Evolutionary conservation across 2,329 filamentous ascomycete genomes (phyloP), one percentile per base, ranked within the genome.

Genomic region (Arthrobotrys sphaeroides): DNA sequence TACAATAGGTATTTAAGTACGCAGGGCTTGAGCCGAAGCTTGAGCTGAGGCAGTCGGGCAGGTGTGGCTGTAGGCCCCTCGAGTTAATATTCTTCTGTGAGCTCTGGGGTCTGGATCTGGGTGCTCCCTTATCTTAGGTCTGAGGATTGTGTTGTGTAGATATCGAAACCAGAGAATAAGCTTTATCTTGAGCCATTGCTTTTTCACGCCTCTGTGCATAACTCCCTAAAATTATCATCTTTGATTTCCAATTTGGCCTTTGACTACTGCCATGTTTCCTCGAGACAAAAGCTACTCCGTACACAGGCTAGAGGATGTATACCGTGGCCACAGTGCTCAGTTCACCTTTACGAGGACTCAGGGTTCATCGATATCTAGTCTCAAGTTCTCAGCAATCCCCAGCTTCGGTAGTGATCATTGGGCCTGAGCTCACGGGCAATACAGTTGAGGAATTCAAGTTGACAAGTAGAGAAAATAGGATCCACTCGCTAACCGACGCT

Each of bases 391-490:
- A 43, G 33, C 12, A 68, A 31, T 42, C 55, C 62, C 38, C 22
- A 67, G 38, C 53, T 68, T 74, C 12, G 55, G 55, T 64, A 68
- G 38, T 45, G 33, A 68, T 62, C 36, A 64, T 53, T 68, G 47
- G 69, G 61, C 24, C 69, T 66, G 42, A 67, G 26, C 61, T 60
- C 43, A 66, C 18, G 22, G 16, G 40, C 40, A 49, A 61, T 42
- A 31, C 40, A 43, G 51, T 42, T 61, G 20, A 45, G 7, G 24
- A 47, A 31, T 24, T 16, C 22, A 55, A 33, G 62, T 55, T n/a
- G 13, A 60, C 22, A 16, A 36, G 55, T 59, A 9, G n/a, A 60
- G 20, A 43, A 43, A 20, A 12, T 57, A 31, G 40, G n/a, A 18
- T 9, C 31, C 20, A 24, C n/a, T 40, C n/a, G 16, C 13, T 45